Percentiles rank a stretch among this genome's conserved stretches.
Conservation (phyloP, 768 basidiomycete genomes). For the Boletus rubropictus region DNA sequence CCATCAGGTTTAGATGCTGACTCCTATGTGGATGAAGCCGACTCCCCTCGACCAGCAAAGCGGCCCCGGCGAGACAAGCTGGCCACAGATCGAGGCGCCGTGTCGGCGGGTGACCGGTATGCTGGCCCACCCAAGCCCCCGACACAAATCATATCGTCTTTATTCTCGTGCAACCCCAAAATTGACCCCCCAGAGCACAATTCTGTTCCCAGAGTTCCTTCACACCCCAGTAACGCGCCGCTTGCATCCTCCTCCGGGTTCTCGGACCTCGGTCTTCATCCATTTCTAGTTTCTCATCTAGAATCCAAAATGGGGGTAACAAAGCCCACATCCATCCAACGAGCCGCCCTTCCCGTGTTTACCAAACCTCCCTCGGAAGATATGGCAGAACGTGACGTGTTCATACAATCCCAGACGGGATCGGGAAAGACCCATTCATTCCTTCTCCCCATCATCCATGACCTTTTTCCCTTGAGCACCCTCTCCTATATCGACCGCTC, state of each 20-base stretch:
- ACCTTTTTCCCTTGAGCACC: slow-evolving; percentile 83
- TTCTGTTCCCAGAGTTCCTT: slow-evolving; percentile 21
- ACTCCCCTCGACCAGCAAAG: slow-evolving; percentile 41
- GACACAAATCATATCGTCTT: slow-evolving; percentile 76
- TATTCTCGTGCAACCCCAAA: slow-evolving; percentile 82
- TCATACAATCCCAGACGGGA: slow-evolving; percentile 95
- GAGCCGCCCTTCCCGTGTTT: slow-evolving; percentile 61
- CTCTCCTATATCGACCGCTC: slow-evolving; percentile 92
- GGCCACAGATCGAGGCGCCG: slow-evolving; percentile 13
- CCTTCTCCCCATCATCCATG: slow-evolving; percentile 91
- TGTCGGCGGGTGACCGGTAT: slow-evolving; percentile 12
- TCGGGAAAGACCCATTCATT: slow-evolving; percentile 95
- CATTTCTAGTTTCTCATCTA: slow-evolving; percentile 74
- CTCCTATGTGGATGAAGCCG: slow-evolving; percentile 13
- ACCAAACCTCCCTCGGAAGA: slow-evolving; percentile 38
- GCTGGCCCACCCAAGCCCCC: slow-evolving; percentile 27
- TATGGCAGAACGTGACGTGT: slow-evolving; percentile 59
- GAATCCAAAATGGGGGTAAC: slow-evolving; percentile 72
- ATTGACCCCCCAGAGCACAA: slow-evolving; percentile 39
- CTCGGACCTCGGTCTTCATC: slow-evolving; percentile 74
- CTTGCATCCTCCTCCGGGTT: slow-evolving; percentile 73
- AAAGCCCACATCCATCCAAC: slow-evolving; percentile 88
- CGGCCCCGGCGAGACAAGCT: slow-evolving; percentile 34
- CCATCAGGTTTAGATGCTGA: slow-evolving; percentile 14
- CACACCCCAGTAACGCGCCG: slow-evolving; percentile 78